phyloP scores from a whole-genome alignment of 2,329 filamentous ascomycete genomes.

The Cladophialophora exuberans region DNA sequence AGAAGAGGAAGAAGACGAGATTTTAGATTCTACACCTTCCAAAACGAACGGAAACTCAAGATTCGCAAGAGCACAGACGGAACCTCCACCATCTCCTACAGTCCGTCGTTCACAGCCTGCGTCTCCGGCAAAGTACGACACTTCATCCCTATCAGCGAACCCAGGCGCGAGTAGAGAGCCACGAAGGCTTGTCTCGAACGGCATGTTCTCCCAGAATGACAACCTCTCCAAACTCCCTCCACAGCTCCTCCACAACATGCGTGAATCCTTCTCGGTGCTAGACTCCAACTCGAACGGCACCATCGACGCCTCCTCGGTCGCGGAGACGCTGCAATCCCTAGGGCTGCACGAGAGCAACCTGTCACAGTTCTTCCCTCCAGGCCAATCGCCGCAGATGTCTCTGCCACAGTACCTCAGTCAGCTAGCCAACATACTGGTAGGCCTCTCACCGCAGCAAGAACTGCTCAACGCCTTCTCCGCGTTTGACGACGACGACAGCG shows the following conservation, averaged over 20 bases:
- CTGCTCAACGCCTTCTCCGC: conserved; percentile 88
- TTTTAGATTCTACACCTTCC: conserved; percentile 44
- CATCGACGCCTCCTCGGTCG: conserved; percentile 80
- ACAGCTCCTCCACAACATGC: conserved; percentile 80
- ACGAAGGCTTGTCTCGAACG: conserved; percentile 21
- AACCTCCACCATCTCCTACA: conserved; percentile 45
- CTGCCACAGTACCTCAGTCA: conserved; percentile 85
- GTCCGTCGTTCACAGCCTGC: conserved; percentile 1
- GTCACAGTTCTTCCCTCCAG: conserved; percentile 80
- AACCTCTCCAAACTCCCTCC: conserved; percentile 65
- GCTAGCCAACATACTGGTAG: conserved; percentile 72
- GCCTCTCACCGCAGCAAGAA: conserved; percentile 77
- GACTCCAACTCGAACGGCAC: conserved; percentile 85
- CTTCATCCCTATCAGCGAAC: neutral
- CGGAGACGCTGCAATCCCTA: conserved; percentile 71
- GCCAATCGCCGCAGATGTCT: conserved; percentile 71
- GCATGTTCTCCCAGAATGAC: conserved; percentile 38
- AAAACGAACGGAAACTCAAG: conserved; percentile 40
- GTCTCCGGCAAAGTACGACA: conserved; percentile 12
- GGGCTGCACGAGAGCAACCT: conserved; percentile 77
- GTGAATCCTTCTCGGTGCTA: conserved; percentile 91
- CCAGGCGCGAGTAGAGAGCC: conserved; percentile 4
- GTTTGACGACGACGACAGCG: conserved; percentile 94
- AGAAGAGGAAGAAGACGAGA: conserved; percentile 38
- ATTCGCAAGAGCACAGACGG: conserved; percentile 32